phyloP scores from a whole-genome alignment of 495 filamentous ascomycete genomes.

The Hyphodiscus hymeniophilus region DNA sequence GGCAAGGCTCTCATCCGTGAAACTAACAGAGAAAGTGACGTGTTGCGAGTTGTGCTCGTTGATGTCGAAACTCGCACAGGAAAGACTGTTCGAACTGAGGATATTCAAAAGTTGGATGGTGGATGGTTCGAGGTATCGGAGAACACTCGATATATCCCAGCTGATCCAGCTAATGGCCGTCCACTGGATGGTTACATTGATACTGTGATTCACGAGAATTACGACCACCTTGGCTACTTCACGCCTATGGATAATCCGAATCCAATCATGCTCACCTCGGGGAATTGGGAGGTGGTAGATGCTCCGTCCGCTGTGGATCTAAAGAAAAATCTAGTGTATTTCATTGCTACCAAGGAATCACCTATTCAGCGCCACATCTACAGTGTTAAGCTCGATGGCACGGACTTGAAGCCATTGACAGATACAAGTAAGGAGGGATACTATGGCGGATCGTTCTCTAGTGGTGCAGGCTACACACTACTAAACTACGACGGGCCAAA shows the following conservation, averaged over 20 bases:
- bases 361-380: conserved; percentile 89
- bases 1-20: conserved; percentile 75
- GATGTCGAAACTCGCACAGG: conserved; percentile 71
- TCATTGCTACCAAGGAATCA: conserved; percentile 77
- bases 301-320: conserved; percentile 87
- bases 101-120: conserved; percentile 77
- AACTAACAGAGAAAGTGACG: conserved; percentile 90
- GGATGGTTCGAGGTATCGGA: conserved; percentile 97
- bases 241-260: conserved; percentile 76
- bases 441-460: conserved; percentile 80
- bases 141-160: conserved; percentile 77
- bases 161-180: conserved; percentile 69
- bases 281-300: conserved; percentile 86
- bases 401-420: conserved; percentile 58
- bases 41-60: conserved; percentile 76
- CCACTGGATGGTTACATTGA: conserved; percentile 86
- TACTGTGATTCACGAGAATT: conserved; percentile 76
- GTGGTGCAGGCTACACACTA: conserved; percentile 69
- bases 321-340: conserved; percentile 78
- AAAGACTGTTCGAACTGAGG: conserved; percentile 65
- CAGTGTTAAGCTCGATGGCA: conserved; percentile 75
- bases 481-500: conserved; percentile 75
- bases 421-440: conserved; percentile 74
- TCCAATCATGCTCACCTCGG: conserved; percentile 78
- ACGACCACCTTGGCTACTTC: conserved; percentile 91